Base-by-base conservation (phyloP, 257 asterid genomes). In the Anisodus tanguticus region DNA sequence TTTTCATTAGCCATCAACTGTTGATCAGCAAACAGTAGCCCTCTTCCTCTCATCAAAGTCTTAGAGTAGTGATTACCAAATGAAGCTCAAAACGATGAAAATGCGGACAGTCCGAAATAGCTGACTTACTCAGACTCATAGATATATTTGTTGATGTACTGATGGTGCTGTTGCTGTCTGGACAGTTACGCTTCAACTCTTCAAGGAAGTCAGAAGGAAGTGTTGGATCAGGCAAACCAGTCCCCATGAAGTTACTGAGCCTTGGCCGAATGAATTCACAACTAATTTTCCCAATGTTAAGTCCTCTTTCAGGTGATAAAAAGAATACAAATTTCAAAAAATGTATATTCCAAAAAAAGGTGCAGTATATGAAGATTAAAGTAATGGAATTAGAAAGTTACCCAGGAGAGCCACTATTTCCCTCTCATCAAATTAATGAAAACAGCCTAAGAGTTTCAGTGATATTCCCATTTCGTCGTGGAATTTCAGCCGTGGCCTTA, bases 41-140 rank as follows among this genome's bases (percentile, higher is more conserved):
- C 43, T 39, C 43, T 39, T 39, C 43, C 43, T 39, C 43, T 39
- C 4, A 39, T 39, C 43, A 86, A 47, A 49, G 43, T 83, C 57
- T 68, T 55, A n/a, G 57, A 88, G 59, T 86, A 86, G 41, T 86
- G 89, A 39, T 84, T 82, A 55, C 71, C 89, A 8, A 88, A 86
- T 11, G 77, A 82, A 2, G 82, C 83, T 17, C 68, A 55, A 13
- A 80, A 9, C 9, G 83, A 41, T 41, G 11, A 11, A 1, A 49
- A 10, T 49, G 3, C 54, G 6, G 12, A 0, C 10, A 49, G 54
- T 49, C 6, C 1, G 11, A 49, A 2, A 49, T 49, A 8, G 12
- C 54, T 7, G 12, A 49, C 54, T 49, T 10, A 49, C 54, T 49
- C 54, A 6, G 11, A 49, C 54, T 2, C 54, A 8, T 49, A 8